Evolutionary conservation across 768 basidiomycete genomes (phyloP).

Genomic region (Rickenella mellea): DNA sequence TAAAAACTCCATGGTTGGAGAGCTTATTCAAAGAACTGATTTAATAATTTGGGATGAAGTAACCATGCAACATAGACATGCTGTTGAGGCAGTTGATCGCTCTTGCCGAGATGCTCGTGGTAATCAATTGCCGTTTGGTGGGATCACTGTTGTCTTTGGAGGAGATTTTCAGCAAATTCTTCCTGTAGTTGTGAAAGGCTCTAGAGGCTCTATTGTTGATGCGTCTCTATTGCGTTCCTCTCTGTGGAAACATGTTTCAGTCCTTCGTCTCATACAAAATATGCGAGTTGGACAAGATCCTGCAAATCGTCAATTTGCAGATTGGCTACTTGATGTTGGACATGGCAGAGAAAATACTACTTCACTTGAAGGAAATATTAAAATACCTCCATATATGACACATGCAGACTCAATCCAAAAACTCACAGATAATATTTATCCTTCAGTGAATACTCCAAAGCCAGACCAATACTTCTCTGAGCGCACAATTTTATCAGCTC

Average conservation of each 20-base stretch:
- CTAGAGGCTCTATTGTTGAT: constrained; percentile 26
- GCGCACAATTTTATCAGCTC: constrained; percentile 23
- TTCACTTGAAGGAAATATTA: no score
- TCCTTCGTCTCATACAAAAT: constrained; percentile 27
- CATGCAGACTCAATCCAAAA: no score
- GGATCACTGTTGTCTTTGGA: constrained; percentile 34
- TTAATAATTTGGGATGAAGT: constrained; percentile 39
- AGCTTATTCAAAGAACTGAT: constrained; percentile 20
- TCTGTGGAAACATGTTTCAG: constrained; percentile 25
- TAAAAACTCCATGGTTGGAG: constrained; percentile 19
- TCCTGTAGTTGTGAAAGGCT: constrained; percentile 30
- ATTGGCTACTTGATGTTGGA: constrained; percentile 28
- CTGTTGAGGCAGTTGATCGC: constrained; percentile 30
- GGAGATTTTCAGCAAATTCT: constrained; percentile 41
- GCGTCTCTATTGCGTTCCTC: constrained; percentile 24
- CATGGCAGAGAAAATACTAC: constrained; percentile 19
- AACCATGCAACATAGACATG: constrained; percentile 25
- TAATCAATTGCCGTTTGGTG: constrained; percentile 27
- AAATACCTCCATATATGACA: constrained; percentile 19
- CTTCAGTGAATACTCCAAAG: no score
- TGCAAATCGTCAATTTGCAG: constrained; percentile 22
- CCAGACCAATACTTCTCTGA: constrained; percentile 26
- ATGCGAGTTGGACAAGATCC: constrained; percentile 28
- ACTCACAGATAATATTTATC: no score
- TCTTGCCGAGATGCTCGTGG: constrained; percentile 24